Percentiles rank a stretch among this genome's conserved stretches.
Evolutionary conservation across 306 rosid genomes (phyloP).

Genomic region (Malus orientalis): DNA sequence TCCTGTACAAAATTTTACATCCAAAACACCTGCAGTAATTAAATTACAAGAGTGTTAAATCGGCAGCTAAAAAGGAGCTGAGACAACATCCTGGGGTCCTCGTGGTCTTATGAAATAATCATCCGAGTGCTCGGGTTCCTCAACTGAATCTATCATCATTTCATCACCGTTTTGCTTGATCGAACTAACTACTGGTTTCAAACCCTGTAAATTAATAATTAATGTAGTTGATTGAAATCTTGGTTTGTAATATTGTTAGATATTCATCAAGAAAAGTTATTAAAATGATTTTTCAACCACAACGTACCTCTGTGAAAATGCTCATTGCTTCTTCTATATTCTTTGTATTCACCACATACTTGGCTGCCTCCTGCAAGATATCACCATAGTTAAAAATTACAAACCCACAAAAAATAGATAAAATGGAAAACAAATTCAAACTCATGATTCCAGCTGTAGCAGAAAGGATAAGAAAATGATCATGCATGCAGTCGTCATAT

Average conservation of each 20-base stretch:
- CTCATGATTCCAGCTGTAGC: neutral
- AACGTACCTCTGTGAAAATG: constrained; percentile 52
- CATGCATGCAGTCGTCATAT: neutral
- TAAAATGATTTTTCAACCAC: neutral
- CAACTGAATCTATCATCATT: neutral
- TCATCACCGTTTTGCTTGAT: constrained; percentile 11
- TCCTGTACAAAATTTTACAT: constrained; percentile 6
- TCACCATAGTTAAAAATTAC: neutral
- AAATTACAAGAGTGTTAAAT: neutral
- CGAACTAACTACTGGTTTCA: constrained; percentile 39
- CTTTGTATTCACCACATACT: constrained; percentile 37
- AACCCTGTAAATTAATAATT: constrained; percentile 32
- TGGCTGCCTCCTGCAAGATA: constrained; percentile 41
- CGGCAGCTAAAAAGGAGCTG: constrained; percentile 49
- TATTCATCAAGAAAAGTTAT: neutral
- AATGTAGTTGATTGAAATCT: neutral
- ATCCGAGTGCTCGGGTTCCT: neutral
- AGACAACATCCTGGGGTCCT: constrained; percentile 25
- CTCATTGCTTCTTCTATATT: constrained; percentile 50
- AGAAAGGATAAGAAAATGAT: too few relatives aligned
- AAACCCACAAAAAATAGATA: neutral
- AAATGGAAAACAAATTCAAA: neutral
- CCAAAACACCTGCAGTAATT: constrained; percentile 21
- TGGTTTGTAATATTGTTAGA: neutral
- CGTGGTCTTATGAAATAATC: neutral